A percentile compares a stretch with the other conserved stretches of the same genome.
These are phyloP conservation scores for Hemerocallis citrina DNA, from an alignment of 106 monocot genomes.

Conservation along the genomic window DNA sequence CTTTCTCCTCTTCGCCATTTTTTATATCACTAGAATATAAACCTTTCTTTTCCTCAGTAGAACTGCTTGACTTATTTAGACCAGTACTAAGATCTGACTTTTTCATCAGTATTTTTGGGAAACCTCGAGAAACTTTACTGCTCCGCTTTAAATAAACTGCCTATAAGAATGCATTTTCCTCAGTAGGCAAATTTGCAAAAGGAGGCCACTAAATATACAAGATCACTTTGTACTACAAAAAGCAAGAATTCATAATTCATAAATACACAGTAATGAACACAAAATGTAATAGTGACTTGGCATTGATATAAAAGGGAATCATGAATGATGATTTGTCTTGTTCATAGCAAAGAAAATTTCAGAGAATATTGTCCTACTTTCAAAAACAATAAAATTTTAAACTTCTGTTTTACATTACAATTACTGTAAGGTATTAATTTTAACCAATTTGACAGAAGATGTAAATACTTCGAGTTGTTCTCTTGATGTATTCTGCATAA, in stretches of 20 bases:
- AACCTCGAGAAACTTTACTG: slow-evolving; percentile 14
- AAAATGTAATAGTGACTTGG: too few species aligned
- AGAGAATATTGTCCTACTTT: neutral
- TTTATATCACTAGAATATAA: slow-evolving; percentile 25
- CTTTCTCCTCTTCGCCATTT: slow-evolving; percentile 36
- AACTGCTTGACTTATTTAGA: slow-evolving; percentile 23
- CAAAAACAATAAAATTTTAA: neutral
- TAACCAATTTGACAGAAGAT: neutral
- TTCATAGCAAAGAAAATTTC: neutral
- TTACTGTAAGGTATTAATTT: neutral
- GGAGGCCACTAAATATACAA: neutral
- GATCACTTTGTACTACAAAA: neutral
- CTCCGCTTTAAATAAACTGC: slow-evolving; percentile 70
- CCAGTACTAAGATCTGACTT: slow-evolving; percentile 15
- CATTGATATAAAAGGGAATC: neutral
- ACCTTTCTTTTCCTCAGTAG: slow-evolving; percentile 28
- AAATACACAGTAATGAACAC: too few species aligned
- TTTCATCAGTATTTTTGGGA: slow-evolving; percentile 15
- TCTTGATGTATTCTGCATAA: neutral
- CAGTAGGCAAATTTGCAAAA: neutral
- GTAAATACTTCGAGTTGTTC: neutral
- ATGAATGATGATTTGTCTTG: neutral
- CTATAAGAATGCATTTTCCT: slow-evolving; percentile 29
- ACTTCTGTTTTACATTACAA: neutral
- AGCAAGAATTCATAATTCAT: neutral